Evolutionary conservation across 78 protist species (phyloP).

Genomic region (Pigoraptor vietnamica): DNA sequence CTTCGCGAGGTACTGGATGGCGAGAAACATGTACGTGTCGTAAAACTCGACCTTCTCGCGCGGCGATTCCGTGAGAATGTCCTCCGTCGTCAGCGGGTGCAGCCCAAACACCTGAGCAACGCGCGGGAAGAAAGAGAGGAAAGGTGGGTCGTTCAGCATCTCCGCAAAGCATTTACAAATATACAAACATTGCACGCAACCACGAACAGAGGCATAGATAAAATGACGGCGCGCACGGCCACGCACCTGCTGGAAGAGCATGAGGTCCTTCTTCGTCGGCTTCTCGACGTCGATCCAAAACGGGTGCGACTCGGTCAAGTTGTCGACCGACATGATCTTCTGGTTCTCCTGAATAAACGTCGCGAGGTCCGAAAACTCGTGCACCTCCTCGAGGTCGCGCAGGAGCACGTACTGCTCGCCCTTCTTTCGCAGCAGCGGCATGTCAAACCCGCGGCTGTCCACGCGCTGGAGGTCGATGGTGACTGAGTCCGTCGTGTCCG

Average conservation of each 20-base stretch:
- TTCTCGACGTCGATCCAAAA: slow-evolving; percentile 19
- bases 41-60: slow-evolving; percentile 18
- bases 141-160: too few relatives aligned
- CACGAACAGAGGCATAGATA: background rate
- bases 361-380: background rate
- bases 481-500: background rate
- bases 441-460: background rate
- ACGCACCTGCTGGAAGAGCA: background rate
- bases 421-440: background rate
- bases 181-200: background rate
- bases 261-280: slow-evolving; percentile 4
- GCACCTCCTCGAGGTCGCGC: background rate
- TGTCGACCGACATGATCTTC: background rate
- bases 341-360: background rate
- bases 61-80: background rate
- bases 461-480: background rate
- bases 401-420: background rate
- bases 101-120: background rate
- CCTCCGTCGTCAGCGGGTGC: slow-evolving; percentile 26
- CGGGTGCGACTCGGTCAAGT: background rate
- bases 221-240: background rate
- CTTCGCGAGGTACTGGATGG: background rate
- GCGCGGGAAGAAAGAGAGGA: background rate
- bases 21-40: slow-evolving; percentile 1
- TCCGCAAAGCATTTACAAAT: background rate